Percentiles rank a stretch among this genome's conserved stretches.
These are phyloP conservation scores for Verticillium tricorpus DNA, from an alignment of 2,329 filamentous ascomycete genomes.

Conservation along the genomic window DNA sequence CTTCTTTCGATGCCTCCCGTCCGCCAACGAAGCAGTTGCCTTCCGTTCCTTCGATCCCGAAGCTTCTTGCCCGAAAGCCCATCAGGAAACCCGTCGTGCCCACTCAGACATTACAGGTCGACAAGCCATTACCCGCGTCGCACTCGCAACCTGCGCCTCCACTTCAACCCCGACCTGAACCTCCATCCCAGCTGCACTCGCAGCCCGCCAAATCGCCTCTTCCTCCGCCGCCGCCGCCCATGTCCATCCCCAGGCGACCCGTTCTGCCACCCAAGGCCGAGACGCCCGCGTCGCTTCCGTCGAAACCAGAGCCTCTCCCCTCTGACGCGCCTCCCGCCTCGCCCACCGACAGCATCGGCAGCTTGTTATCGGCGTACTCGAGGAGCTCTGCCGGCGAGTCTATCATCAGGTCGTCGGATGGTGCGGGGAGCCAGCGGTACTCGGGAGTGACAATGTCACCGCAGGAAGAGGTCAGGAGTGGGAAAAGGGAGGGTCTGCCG, in stretches of 20 bases:
- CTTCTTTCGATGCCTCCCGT: conserved; percentile 2
- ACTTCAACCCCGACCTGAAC: conserved; percentile 1
- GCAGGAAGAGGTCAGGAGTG: conserved; percentile 11
- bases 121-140: background rate
- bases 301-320: conserved; percentile 9
- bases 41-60: conserved; percentile 11
- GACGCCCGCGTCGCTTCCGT: background rate
- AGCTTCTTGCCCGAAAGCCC: conserved; percentile 1
- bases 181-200: conserved; percentile 12
- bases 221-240: conserved; percentile 21
- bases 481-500: conserved; percentile 7
- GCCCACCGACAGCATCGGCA: conserved; percentile 46
- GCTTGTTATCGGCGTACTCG: conserved; percentile 52
- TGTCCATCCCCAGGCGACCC: conserved; percentile 33
- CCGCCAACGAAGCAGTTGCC: conserved; percentile 12
- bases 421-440: conserved; percentile 20
- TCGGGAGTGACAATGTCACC: conserved; percentile 16
- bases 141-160: conserved; percentile 6
- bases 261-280: conserved; percentile 10
- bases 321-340: conserved; percentile 20
- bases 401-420: conserved; percentile 35
- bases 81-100: conserved; percentile 2
- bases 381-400: conserved; percentile 38
- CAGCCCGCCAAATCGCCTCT: conserved; percentile 19
- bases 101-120: background rate